These are phyloP conservation scores for Gastrolobium bilobum DNA, from an alignment of 306 rosid species.

Conservation along the genomic window DNA sequence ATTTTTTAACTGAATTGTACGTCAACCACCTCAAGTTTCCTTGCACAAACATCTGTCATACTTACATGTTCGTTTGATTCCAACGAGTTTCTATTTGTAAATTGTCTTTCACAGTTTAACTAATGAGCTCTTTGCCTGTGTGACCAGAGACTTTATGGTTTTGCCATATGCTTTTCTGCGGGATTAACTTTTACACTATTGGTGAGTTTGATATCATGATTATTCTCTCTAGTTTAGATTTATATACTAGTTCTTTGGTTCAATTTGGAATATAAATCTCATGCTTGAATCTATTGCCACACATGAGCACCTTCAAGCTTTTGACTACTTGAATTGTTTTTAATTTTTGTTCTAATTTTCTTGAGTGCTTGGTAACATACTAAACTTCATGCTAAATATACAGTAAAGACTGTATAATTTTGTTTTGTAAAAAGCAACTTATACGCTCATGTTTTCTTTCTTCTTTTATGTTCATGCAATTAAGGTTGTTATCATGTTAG, in stretches of 20 bases:
- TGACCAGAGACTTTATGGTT: constrained; percentile 85
- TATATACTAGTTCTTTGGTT: constrained; percentile 31
- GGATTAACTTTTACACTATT: constrained; percentile 84
- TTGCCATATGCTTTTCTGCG: constrained; percentile 85
- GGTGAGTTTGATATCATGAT: constrained; percentile 61
- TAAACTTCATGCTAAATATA: not conserved
- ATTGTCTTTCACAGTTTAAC: constrained; percentile 38
- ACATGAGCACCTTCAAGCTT: constrained; percentile 12
- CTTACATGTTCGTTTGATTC: constrained; percentile 38
- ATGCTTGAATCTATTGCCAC: constrained; percentile 6
- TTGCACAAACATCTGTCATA: not conserved
- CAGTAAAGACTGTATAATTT: not conserved
- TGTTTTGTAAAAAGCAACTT: not conserved
- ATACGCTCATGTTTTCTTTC: not conserved
- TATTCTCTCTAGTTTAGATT: constrained; percentile 33
- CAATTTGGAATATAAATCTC: constrained; percentile 10
- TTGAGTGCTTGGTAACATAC: not conserved
- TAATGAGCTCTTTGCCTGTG: constrained; percentile 48
- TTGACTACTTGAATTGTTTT: constrained; percentile 27
- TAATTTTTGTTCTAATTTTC: constrained; percentile 3
- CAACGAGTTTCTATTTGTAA: constrained; percentile 14
- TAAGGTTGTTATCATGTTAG: not conserved
- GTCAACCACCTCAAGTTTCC: constrained; percentile 40
- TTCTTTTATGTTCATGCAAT: not conserved
- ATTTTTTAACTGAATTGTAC: constrained; percentile 3